Percentiles rank a stretch among this genome's conserved stretches.
Evolutionary conservation across 2,329 filamentous ascomycete species (phyloP).

Genomic region (Alternaria triticina): DNA sequence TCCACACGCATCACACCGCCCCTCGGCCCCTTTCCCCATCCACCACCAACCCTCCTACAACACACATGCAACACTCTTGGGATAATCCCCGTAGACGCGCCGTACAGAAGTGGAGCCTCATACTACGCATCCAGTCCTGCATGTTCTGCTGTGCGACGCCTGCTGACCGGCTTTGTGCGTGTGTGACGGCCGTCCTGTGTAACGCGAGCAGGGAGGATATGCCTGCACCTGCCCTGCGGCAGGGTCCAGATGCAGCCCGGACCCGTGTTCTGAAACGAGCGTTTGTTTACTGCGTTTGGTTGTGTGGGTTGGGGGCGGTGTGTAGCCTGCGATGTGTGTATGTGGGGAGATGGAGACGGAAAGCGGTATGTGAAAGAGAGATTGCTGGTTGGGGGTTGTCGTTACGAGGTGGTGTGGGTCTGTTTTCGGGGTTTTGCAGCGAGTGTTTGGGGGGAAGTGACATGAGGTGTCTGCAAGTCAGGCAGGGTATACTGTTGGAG

Average conservation of each 20-base stretch:
- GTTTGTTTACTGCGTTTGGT: slow-evolving; percentile 7
- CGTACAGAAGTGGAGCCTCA: neutral
- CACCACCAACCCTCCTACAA: neutral
- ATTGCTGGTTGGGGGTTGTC: neutral
- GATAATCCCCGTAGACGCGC: neutral
- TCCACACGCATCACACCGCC: neutral
- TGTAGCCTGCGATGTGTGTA: neutral
- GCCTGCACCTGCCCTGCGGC: neutral
- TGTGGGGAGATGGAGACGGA: neutral
- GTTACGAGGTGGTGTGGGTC: neutral
- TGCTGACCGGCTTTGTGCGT: slow-evolving; percentile 3
- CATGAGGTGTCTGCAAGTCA: neutral
- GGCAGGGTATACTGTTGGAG: neutral
- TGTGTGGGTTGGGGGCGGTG: neutral
- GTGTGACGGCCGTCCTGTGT: neutral
- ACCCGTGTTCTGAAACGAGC: neutral
- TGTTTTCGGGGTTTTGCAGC: neutral
- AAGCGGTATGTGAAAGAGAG: neutral
- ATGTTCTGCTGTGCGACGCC: neutral
- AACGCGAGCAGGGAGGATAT: neutral
- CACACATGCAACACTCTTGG: neutral
- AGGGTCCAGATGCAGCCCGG: slow-evolving; percentile 5
- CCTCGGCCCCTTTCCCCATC: neutral
- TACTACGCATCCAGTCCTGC: neutral
- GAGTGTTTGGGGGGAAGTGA: neutral